Conservation (phyloP, 1,284 basidiomycete genomes). For the Ustilago trichophora region DNA sequence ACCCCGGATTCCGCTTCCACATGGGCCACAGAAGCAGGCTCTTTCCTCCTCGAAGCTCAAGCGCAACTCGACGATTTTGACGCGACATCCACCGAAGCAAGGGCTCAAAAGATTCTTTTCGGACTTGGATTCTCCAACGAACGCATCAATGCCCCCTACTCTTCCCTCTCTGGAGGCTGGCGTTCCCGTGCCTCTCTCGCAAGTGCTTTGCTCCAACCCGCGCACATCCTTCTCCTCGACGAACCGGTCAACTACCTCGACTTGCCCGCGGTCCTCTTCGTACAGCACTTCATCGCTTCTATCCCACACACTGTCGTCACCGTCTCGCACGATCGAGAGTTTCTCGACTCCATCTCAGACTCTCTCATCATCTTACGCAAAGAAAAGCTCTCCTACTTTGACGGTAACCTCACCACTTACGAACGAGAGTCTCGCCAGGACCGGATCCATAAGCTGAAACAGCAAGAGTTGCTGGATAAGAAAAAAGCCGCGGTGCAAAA, state of each 20-base stretch:
- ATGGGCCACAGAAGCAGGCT: constrained; percentile 59
- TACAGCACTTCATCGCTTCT: constrained; percentile 71
- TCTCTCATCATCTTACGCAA: constrained; percentile 76
- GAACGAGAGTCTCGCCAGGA: constrained; percentile 72
- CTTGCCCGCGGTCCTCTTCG: constrained; percentile 67
- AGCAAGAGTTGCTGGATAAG: constrained; percentile 72
- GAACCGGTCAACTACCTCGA: constrained; percentile 70
- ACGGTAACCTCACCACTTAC: constrained; percentile 73
- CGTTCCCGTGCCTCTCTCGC: constrained; percentile 72
- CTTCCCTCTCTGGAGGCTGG: constrained; percentile 77
- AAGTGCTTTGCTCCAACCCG: constrained; percentile 68
- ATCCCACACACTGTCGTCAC: constrained; percentile 71
- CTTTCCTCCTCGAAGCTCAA: constrained; percentile 65
- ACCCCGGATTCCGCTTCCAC: constrained; percentile 6
- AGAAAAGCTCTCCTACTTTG: constrained; percentile 72
- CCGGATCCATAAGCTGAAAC: constrained; percentile 70
- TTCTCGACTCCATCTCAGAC: constrained; percentile 75
- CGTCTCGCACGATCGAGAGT: constrained; percentile 77
- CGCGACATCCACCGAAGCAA: constrained; percentile 70
- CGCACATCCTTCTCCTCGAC: constrained; percentile 68
- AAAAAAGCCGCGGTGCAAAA: constrained; percentile 70
- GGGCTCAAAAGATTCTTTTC: constrained; percentile 72
- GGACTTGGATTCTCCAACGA: constrained; percentile 75
- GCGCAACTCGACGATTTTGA: constrained; percentile 65
- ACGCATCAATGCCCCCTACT: constrained; percentile 70